Percentiles rank a stretch among this genome's conserved stretches.
phyloP scores from a whole-genome alignment of 1,284 basidiomycete genomes.

The Ustilago lituana region DNA sequence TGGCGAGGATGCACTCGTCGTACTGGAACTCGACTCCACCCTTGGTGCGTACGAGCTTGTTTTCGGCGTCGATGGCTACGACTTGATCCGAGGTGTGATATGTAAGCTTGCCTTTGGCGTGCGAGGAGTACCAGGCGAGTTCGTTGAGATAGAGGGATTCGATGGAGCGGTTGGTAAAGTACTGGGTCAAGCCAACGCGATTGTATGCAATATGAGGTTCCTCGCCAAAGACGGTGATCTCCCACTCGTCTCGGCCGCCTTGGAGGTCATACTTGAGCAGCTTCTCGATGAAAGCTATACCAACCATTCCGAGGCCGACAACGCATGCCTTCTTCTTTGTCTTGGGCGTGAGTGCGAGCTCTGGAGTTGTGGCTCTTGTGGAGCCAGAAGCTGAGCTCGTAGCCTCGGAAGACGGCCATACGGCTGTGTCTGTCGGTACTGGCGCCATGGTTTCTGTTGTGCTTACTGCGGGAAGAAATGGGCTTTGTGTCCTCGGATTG shows the following conservation, averaged over 20 bases:
- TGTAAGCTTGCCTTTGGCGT: constrained; percentile 60
- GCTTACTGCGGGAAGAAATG: not conserved
- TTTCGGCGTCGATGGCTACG: constrained; percentile 70
- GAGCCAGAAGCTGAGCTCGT: constrained; percentile 30
- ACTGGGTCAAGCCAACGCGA: constrained; percentile 74
- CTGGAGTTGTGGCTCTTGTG: constrained; percentile 37
- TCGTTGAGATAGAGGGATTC: constrained; percentile 77
- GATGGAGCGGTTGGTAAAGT: constrained; percentile 75
- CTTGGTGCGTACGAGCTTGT: constrained; percentile 71
- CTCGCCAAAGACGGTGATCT: constrained; percentile 71
- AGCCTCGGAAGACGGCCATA: constrained; percentile 8
- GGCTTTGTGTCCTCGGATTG: too few species aligned
- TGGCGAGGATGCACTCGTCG: constrained; percentile 73
- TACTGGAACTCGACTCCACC: constrained; percentile 72
- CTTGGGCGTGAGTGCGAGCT: constrained; percentile 22
- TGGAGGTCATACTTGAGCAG: constrained; percentile 55
- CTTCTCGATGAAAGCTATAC: constrained; percentile 71
- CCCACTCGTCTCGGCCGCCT: constrained; percentile 51
- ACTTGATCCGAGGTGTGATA: constrained; percentile 68
- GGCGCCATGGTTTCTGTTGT: constrained; percentile 27
- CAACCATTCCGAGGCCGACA: constrained; percentile 78
- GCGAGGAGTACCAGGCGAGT: constrained; percentile 72
- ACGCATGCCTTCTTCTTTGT: constrained; percentile 69
- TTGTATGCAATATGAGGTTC: constrained; percentile 74
- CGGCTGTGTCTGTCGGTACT: constrained; percentile 28